These are phyloP conservation scores for Dactylellina haptotyla DNA, from an alignment of 2,329 filamentous ascomycete species.

Conservation along the genomic window DNA sequence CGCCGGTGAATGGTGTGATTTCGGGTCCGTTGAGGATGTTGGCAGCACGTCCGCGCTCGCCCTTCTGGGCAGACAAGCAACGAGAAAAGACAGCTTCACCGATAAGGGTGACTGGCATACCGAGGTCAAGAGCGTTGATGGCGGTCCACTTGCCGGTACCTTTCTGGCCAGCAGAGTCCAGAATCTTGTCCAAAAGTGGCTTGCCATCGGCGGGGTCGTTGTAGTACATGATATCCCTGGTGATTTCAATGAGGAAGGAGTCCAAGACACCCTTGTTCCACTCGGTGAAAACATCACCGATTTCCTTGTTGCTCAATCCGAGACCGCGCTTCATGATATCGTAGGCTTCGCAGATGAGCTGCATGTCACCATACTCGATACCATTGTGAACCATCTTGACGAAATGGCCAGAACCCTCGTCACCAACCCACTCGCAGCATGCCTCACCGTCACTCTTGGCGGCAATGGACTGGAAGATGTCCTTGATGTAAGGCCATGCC, in stretches of 20 bases:
- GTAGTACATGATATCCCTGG: slow-evolving; percentile 97
- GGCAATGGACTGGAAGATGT: slow-evolving; percentile 96
- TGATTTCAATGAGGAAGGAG: slow-evolving; percentile 99
- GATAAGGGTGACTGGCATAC: slow-evolving; percentile 97
- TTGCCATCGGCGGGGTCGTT: slow-evolving; percentile 87
- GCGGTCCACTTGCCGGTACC: slow-evolving; percentile 99
- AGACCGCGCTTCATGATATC: slow-evolving; percentile 99
- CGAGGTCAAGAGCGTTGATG: slow-evolving; percentile 97
- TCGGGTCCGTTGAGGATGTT: slow-evolving; percentile 79
- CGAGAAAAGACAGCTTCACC: slow-evolving; percentile 95
- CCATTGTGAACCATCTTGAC: slow-evolving; percentile 99
- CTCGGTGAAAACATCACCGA: slow-evolving; percentile 89
- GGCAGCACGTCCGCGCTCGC: slow-evolving; percentile 85
- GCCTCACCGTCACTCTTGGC: slow-evolving; percentile 97
- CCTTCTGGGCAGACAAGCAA: slow-evolving; percentile 93
- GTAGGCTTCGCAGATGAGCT: slow-evolving; percentile 99
- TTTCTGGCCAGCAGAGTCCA: slow-evolving; percentile 98
- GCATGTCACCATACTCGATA: slow-evolving; percentile 99
- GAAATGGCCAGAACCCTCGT: slow-evolving; percentile 99
- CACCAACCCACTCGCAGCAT: slow-evolving; percentile 99
- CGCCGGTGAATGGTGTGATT: slow-evolving; percentile 79
- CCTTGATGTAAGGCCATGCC: slow-evolving; percentile 98
- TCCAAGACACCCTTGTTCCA: slow-evolving; percentile 99
- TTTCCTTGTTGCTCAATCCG: slow-evolving; percentile 88
- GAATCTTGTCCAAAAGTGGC: slow-evolving; percentile 96